phyloP scores from a whole-genome alignment of 1,284 basidiomycete genomes.

The Hypsizygus ulmarius region DNA sequence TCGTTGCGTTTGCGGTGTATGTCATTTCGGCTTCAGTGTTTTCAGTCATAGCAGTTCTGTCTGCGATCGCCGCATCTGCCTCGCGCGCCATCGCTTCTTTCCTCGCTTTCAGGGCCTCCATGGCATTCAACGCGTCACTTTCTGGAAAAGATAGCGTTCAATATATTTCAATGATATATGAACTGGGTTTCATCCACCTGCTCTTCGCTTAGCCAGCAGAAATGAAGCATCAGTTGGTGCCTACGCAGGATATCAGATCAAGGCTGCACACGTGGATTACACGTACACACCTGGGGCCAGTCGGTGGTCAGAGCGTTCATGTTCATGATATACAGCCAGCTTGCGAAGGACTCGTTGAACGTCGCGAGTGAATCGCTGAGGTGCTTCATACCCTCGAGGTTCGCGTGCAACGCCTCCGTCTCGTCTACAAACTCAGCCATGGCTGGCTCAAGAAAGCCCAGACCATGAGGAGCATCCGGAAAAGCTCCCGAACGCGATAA shows the following conservation, averaged over 20 bases:
- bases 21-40: conserved; percentile 42
- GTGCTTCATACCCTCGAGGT: conserved; percentile 68
- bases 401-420: conserved; percentile 74
- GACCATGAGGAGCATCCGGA: conserved; percentile 75
- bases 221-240: conserved; percentile 66
- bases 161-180: neutral
- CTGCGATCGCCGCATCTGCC: conserved; percentile 35
- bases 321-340: conserved; percentile 88
- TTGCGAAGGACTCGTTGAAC: conserved; percentile 93
- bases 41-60: conserved; percentile 47
- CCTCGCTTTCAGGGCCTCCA: conserved; percentile 36
- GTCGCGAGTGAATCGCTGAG: conserved; percentile 76
- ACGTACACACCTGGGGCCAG: conserved; percentile 74
- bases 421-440: conserved; percentile 88
- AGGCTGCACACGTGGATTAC: neutral
- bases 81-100: conserved; percentile 32
- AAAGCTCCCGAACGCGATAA: conserved; percentile 72
- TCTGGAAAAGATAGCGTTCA: conserved; percentile 32
- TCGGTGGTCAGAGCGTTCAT: conserved; percentile 94
- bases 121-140: conserved; percentile 43
- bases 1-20: conserved; percentile 37
- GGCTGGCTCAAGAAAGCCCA: conserved; percentile 84
- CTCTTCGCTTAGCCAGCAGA: conserved; percentile 53
- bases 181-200: conserved; percentile 42
- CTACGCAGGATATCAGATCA: conserved; percentile 30